A percentile compares a stretch with the other conserved stretches of the same genome.
Conservation (phyloP, 352 stramenopile genomes). For the Globisporangium barbulae region DNA sequence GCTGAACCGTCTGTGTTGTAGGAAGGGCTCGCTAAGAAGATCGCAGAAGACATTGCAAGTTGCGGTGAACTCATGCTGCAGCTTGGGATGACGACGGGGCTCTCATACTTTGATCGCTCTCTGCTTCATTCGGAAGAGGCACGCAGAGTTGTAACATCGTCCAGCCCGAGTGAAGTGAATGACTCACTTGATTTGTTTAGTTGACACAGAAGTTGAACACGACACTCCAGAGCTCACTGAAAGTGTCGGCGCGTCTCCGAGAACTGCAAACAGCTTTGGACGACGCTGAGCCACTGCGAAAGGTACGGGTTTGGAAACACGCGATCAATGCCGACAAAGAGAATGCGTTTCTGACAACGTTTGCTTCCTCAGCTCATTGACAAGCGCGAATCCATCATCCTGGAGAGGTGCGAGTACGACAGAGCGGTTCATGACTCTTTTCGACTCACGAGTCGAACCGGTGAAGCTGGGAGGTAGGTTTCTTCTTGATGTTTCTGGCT, state of each 20-base stretch:
- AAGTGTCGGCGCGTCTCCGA: constrained; percentile 30
- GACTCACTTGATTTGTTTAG: not conserved
- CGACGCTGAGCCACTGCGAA: constrained; percentile 11
- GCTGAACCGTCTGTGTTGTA: not conserved
- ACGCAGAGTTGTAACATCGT: not conserved
- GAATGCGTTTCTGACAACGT: not conserved
- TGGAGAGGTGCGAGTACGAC: constrained; percentile 34
- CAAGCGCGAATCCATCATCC: constrained; percentile 44
- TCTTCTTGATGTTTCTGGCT: not conserved
- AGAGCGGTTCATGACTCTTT: constrained; percentile 13
- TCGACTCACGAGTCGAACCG: constrained; percentile 21
- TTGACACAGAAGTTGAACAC: constrained; percentile 21
- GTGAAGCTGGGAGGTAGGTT: constrained; percentile 16
- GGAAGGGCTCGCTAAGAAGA: constrained; percentile 13
- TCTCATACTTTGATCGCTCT: constrained; percentile 19
- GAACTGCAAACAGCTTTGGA: constrained; percentile 29
- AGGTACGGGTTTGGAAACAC: not conserved
- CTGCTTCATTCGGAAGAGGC: constrained; percentile 17
- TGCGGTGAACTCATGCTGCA: constrained; percentile 15
- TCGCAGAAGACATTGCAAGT: not conserved
- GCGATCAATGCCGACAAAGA: too few species aligned
- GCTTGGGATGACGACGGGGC: constrained; percentile 10
- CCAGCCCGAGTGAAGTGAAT: not conserved
- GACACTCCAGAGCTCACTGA: constrained; percentile 29
- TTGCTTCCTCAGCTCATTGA: constrained; percentile 25